Evolutionary conservation across 768 basidiomycete genomes (phyloP).

Genomic region (Trametopsis cervina): DNA sequence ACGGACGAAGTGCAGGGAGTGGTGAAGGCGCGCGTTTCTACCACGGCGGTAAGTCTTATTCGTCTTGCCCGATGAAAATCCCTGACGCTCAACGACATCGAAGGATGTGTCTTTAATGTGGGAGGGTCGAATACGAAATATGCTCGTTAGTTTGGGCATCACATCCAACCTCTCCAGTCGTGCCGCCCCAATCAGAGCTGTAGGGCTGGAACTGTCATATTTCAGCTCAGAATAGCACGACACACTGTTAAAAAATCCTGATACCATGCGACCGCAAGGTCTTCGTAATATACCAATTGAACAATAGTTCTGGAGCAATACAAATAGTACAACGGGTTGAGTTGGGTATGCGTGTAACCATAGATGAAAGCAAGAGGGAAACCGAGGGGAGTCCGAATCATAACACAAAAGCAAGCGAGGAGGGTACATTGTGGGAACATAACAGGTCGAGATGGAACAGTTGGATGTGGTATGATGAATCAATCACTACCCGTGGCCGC

Average conservation of each 20-base stretch:
- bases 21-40: slow-evolving; percentile 84
- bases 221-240: slow-evolving; percentile 54
- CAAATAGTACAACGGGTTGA: slow-evolving; percentile 10
- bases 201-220: slow-evolving; percentile 92
- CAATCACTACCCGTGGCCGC: slow-evolving; percentile 17
- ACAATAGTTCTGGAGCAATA: background rate
- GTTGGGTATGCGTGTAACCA: slow-evolving; percentile 8
- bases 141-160: slow-evolving; percentile 85
- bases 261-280: background rate
- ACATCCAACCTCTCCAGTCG: slow-evolving; percentile 85
- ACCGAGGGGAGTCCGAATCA: slow-evolving; percentile 4
- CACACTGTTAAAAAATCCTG: background rate
- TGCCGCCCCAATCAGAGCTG: slow-evolving; percentile 78
- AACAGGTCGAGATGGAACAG: background rate
- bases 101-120: slow-evolving; percentile 89
- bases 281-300: background rate
- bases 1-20: slow-evolving; percentile 58
- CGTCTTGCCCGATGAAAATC: slow-evolving; percentile 3
- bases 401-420: slow-evolving; percentile 1
- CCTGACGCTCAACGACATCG: background rate
- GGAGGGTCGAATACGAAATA: slow-evolving; percentile 87
- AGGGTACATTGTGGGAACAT: background rate
- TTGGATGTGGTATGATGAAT: background rate
- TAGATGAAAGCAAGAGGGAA: slow-evolving; percentile 5
- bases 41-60: slow-evolving; percentile 62